Evolutionary conservation across 2,329 filamentous ascomycete species (phyloP), one percentile per base, ranked within the genome.

Genomic region (Trichoderma sp.): DNA sequence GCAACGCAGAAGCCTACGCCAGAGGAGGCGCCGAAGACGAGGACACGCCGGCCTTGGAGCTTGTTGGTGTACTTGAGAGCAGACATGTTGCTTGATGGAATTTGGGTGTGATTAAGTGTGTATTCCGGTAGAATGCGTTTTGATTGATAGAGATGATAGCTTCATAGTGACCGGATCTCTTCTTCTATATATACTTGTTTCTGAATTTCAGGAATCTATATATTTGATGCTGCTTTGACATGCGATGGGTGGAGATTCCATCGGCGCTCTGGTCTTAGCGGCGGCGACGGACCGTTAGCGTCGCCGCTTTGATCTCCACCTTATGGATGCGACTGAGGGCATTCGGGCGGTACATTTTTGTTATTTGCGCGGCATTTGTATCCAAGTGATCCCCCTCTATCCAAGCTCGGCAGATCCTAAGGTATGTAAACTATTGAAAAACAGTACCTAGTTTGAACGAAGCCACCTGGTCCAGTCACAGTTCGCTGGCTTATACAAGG

Each of bases 1-100:
- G 89, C 88, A 13, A 89, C 86, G 67, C 80, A 83, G 72, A 84
- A 87, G 37, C 89, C 89, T 52, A 92, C 88, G 63, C 89, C 89
- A 19, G 85, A 84, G 2, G 87, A 86, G 52, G 88, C 90, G 56
- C 89, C 89, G 58, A 91, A 82, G 74, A 92, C 79, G 52, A 92
- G 84, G 73, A 90, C 77, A 70, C 78, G 79, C 53, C 75, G 75
- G 72, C 74, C 73, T 24, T 77, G 74, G 21, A 81, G 76, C 71
- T 81, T 81, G 72, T 77, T 78, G 67, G 74, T 73, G 64, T 72
- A 76, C 66, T 75, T 78, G 66, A 74, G 73, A 2, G 76, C 60
- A 29, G 71, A 70, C 65, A 68, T 68, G 5, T 19, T 43, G 3
- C 14, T 1, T 16, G 24, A 16, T 31, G 5, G n/a, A 7, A 27